These are phyloP conservation scores for Stagonosporopsis cucurbitacearum DNA, from an alignment of 2,329 filamentous ascomycete genomes.

Conservation along the genomic window DNA sequence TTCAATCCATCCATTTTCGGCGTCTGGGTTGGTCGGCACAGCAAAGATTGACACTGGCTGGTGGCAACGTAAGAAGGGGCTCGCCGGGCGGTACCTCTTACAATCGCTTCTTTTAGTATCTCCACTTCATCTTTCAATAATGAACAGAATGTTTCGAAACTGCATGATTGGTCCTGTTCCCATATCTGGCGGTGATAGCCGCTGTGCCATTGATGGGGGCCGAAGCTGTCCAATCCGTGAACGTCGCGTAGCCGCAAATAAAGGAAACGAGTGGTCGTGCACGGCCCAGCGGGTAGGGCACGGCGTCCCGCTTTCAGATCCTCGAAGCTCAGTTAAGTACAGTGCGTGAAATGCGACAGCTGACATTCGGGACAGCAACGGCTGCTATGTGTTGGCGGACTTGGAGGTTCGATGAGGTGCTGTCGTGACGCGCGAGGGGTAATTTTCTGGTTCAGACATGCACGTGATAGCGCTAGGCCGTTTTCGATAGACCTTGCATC, in stretches of 20 bases:
- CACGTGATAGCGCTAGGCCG: slow-evolving; percentile 41
- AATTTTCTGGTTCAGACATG: slow-evolving; percentile 31
- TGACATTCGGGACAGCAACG: slow-evolving; percentile 6
- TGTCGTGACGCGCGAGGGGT: slow-evolving; percentile 43
- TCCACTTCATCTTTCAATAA: slow-evolving; percentile 39
- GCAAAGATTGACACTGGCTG: slow-evolving; percentile 39
- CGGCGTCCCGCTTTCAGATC: slow-evolving; percentile 30
- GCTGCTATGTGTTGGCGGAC: slow-evolving; percentile 19
- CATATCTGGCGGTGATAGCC: slow-evolving; percentile 43
- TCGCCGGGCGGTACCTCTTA: slow-evolving; percentile 48
- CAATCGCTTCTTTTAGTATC: slow-evolving; percentile 43
- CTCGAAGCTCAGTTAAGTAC: slow-evolving; percentile 16
- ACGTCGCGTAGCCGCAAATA: slow-evolving; percentile 50
- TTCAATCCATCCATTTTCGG: slow-evolving; percentile 43
- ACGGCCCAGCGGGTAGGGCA: slow-evolving; percentile 38
- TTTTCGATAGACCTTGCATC: slow-evolving; percentile 9
- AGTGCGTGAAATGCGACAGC: slow-evolving; percentile 2
- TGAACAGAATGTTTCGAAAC: slow-evolving; percentile 37
- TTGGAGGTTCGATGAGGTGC: slow-evolving; percentile 26
- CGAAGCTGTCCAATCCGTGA: slow-evolving; percentile 49
- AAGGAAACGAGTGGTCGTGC: slow-evolving; percentile 45
- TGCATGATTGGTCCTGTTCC: slow-evolving; percentile 44
- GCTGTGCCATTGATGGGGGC: slow-evolving; percentile 48
- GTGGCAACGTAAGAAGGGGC: slow-evolving; percentile 32
- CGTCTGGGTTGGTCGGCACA: slow-evolving; percentile 39